phyloP scores from a whole-genome alignment of 2,329 filamentous ascomycete species.

The Colletotrichum viniferum region DNA sequence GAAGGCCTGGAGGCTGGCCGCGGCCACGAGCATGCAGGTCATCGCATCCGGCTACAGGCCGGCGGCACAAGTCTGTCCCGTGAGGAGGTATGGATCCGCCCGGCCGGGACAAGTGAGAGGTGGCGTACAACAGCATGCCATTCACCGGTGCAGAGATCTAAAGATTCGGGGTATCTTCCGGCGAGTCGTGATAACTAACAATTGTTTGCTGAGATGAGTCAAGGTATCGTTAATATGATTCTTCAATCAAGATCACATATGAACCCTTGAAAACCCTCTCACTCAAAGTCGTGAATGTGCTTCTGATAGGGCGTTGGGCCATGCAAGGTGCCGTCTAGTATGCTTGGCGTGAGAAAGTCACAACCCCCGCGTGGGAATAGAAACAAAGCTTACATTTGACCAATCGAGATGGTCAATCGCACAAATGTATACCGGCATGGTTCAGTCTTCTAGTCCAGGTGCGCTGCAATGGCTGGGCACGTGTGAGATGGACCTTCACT shows the following conservation, averaged over 20 bases:
- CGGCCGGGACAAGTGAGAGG: not conserved
- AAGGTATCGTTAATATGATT: not conserved
- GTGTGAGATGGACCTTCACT: not conserved
- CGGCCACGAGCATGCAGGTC: not conserved
- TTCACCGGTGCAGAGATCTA: not conserved
- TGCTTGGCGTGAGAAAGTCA: not conserved
- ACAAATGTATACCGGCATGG: fast-evolving
- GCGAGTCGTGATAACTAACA: not conserved
- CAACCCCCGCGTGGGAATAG: not conserved
- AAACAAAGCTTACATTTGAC: not conserved
- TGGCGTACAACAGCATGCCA: not conserved
- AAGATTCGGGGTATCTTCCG: not conserved
- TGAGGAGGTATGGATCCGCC: not conserved
- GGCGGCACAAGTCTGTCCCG: not conserved
- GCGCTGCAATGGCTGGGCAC: fast-evolving
- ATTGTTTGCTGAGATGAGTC: not conserved
- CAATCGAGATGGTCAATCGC: fast-evolving
- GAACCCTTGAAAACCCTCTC: not conserved
- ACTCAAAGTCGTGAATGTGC: not conserved
- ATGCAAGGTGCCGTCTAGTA: not conserved
- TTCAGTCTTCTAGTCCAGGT: fast-evolving
- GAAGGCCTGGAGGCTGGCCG: not conserved
- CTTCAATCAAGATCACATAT: not conserved
- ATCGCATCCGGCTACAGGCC: not conserved
- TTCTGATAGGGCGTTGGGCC: not conserved